phyloP scores from a whole-genome alignment of 805 yeast species.

The Grigorovia jiainica region DNA sequence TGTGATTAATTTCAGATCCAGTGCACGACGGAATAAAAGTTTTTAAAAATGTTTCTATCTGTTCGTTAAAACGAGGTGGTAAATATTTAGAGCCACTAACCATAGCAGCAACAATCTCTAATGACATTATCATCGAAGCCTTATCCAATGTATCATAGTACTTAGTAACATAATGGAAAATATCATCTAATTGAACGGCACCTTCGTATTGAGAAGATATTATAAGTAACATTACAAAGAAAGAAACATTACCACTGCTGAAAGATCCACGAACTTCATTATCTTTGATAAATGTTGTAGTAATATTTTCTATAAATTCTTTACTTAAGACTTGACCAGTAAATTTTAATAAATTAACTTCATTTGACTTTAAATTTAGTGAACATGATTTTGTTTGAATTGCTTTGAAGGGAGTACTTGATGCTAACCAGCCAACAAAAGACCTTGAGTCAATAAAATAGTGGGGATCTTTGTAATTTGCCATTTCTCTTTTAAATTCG shows the following conservation, averaged over 20 bases:
- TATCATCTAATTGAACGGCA: slow-evolving; percentile 39
- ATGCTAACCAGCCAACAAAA: slow-evolving; percentile 61
- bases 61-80: slow-evolving; percentile 23
- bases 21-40: slow-evolving; percentile 39
- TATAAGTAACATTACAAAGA: slow-evolving; percentile 41
- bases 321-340: slow-evolving; percentile 41
- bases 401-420: slow-evolving; percentile 52
- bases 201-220: slow-evolving; percentile 36
- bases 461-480: slow-evolving; percentile 35
- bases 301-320: slow-evolving; percentile 48
- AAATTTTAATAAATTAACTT: slow-evolving; percentile 31
- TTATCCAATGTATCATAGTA: slow-evolving; percentile 59
- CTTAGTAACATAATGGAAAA: slow-evolving; percentile 40
- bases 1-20: slow-evolving; percentile 57
- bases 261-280: slow-evolving; percentile 62
- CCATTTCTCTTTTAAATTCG: slow-evolving; percentile 44
- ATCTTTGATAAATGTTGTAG: slow-evolving; percentile 48
- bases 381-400: slow-evolving; percentile 25
- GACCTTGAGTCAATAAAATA: slow-evolving; percentile 51
- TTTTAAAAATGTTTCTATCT: slow-evolving; percentile 40
- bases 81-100: slow-evolving; percentile 40
- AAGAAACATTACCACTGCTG: slow-evolving; percentile 53
- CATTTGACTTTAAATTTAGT: slow-evolving; percentile 32
- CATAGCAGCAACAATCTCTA: slow-evolving; percentile 64
- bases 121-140: slow-evolving; percentile 61